Evolutionary conservation across 139 green algal genomes (phyloP), one percentile per base, ranked within the genome.

Genomic region (Chlorella sorokiniana): DNA sequence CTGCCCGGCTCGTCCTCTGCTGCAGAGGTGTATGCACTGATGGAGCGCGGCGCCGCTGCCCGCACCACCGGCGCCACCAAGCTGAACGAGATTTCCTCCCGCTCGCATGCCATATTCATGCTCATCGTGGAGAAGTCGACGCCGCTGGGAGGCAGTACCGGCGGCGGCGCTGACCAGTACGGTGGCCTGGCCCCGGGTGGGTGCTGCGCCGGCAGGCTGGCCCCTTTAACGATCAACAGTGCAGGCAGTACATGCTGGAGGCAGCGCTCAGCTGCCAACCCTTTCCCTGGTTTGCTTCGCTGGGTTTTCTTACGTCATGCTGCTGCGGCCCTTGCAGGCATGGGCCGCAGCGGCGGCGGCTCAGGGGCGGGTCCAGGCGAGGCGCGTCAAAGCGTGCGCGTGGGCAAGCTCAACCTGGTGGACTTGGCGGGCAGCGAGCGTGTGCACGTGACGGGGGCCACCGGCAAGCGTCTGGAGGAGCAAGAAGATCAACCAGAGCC

Each of bases 331-430:
- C 62, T 65, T 61, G 65, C 82, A 86, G 81, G 84, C 51, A 84
- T 80, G 70, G 81, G 70, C 5, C 45, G 16, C 51, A 22, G 63
- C 71, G 65, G 42, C 16, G 29, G 25, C 20, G 38, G 42, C 29
- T 37, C 51, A 22, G 31, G 27, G 10, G 59, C 42, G 3, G 59
- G 31, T 38, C 54, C 52, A 23, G 5, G 40, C 27, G 80, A 85
- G 52, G 54, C 27, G 70, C 71, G 63, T 45, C 68, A 84, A 68
- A 67, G 45, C 41, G 56, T 85, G 22, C 86, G 94, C 81, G 94
- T 98, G 33, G 96, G 96, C 69, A 99, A 99, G 90, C 90, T 99
- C 2, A 98, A 98, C 88, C 92, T 99, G 80, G 96, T 99, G 45
- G 96, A 99, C 85, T 86, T 99, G 81, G 96, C 96, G 25, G 96